These are phyloP conservation scores for Cordyceps javanica DNA, from an alignment of 2,329 filamentous ascomycete species.

Conservation along the genomic window DNA sequence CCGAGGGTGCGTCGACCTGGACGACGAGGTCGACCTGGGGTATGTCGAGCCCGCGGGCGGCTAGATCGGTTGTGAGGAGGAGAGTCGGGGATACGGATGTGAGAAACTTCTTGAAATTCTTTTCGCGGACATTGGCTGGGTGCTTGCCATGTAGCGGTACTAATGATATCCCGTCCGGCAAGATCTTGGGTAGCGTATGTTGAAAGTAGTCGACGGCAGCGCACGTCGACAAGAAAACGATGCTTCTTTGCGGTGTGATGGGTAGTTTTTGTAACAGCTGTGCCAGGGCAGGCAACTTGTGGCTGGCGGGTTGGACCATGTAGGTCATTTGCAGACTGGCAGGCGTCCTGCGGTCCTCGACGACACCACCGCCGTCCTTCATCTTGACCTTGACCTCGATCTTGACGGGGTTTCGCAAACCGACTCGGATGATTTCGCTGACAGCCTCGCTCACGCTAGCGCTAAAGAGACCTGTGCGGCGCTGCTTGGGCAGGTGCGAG, in stretches of 20 bases:
- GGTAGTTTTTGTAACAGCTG: constrained; percentile 63
- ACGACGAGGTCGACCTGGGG: constrained; percentile 87
- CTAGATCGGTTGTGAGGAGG: constrained; percentile 87
- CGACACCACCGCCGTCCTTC: constrained; percentile 54
- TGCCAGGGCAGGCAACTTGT: constrained; percentile 71
- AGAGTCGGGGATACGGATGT: constrained; percentile 69
- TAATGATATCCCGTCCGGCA: constrained; percentile 62
- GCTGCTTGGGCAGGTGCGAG: constrained; percentile 79
- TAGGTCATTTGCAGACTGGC: constrained; percentile 92
- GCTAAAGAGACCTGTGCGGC: constrained; percentile 88
- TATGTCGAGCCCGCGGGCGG: constrained; percentile 85
- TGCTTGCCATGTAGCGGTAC: constrained; percentile 90
- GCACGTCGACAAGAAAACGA: constrained; percentile 90
- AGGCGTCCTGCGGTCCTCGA: constrained; percentile 81
- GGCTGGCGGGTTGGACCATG: constrained; percentile 63
- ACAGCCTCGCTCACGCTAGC: constrained; percentile 95
- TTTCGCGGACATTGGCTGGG: constrained; percentile 76
- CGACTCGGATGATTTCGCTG: constrained; percentile 85
- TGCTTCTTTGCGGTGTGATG: constrained; percentile 74
- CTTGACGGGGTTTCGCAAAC: constrained; percentile 88
- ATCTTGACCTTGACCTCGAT: constrained; percentile 87
- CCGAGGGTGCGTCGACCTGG: constrained; percentile 75
- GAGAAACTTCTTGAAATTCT: constrained; percentile 78
- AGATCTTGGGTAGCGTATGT: constrained; percentile 64
- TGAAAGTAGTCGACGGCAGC: constrained; percentile 94